These are phyloP conservation scores for Syzygium aromaticum DNA, from an alignment of 345 rosid genomes.

Conservation along the genomic window DNA sequence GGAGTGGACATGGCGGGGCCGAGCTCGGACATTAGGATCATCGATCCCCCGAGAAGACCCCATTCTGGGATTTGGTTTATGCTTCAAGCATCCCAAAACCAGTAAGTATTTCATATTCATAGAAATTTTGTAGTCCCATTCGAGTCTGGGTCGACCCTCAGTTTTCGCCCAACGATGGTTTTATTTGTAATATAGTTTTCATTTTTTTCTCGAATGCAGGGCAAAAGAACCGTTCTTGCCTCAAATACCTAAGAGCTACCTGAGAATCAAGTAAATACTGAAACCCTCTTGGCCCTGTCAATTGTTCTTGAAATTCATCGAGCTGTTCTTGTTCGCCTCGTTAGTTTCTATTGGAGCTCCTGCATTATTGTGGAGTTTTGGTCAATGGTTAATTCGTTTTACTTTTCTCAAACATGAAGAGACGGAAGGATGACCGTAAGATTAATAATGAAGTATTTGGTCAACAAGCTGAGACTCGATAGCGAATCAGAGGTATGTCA, in stretches of 20 bases:
- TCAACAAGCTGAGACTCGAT: constrained; percentile 77
- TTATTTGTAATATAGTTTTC: neutral
- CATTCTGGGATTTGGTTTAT: constrained; percentile 94
- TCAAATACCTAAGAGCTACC: constrained; percentile 90
- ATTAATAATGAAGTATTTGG: constrained; percentile 82
- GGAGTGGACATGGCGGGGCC: constrained; percentile 51
- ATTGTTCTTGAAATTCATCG: neutral
- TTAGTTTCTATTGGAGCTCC: neutral
- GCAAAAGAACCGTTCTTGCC: constrained; percentile 81
- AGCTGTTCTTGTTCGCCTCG: neutral
- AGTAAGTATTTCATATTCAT: constrained; percentile 45
- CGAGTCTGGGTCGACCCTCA: neutral
- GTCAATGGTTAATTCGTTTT: neutral
- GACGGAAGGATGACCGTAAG: constrained; percentile 94
- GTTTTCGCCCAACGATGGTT: neutral
- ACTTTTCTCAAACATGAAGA: constrained; percentile 22
- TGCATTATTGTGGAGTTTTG: neutral
- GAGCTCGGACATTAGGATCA: constrained; percentile 55
- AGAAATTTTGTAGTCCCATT: neutral
- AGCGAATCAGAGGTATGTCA: constrained; percentile 89
- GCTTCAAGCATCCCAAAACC: constrained; percentile 84
- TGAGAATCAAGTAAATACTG: constrained; percentile 82
- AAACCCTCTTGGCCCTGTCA: neutral
- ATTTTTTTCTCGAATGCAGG: constrained; percentile 35
- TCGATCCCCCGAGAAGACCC: constrained; percentile 76